Evolutionary conservation across 768 basidiomycete species (phyloP), one percentile per base, ranked within the genome.

Genomic region (Trametes sanguinea): DNA sequence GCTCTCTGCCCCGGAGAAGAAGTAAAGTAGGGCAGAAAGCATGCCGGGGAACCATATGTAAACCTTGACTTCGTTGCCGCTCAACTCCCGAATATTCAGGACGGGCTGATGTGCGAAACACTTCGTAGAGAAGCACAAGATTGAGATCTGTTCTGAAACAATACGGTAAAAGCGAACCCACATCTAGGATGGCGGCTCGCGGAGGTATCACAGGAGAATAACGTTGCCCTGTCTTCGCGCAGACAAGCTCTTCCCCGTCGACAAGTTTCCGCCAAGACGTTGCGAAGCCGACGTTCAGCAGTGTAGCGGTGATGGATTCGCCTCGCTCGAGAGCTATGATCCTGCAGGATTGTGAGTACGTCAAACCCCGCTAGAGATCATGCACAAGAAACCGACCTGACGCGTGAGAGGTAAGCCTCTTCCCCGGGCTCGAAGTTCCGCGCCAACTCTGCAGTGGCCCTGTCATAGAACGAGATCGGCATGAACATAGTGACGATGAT

Each of bases 131-230:
- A 22, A 22, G 22, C 22, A 22, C 22, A 22, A 22, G 22, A 22
- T 22, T 22, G 22, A 22, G 22, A 22, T 22, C 22, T 22, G 22
- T 22, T 30, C 10, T n/a, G 8, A 29, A 32, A 2, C 37, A 6
- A 13, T 13, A 14, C 17, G 29, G 35, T 22, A 32, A 17, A 22
- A 0, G 6, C 7, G 42, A 22, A 54, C 67, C 44, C 33, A 68
- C 67, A 37, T 68, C 67, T 10, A 66, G 16, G n/a, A 68, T 46
- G 6, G 51, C 62, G 14, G 56, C 57, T 22, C 54, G 43, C 3
- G 67, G 67, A 9, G 16, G 47, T 6, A 52, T 48, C 33, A 58
- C 8, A 6, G 62, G 16, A 3, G 45, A 44, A 39, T 51, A 48
- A 9, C 47, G 8, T 4, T 14, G 33, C 1, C 48, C 54, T 0